These are phyloP conservation scores for Coemansia furcata DNA, from an alignment of 192 early-diverging fungal genomes.

Conservation along the genomic window DNA sequence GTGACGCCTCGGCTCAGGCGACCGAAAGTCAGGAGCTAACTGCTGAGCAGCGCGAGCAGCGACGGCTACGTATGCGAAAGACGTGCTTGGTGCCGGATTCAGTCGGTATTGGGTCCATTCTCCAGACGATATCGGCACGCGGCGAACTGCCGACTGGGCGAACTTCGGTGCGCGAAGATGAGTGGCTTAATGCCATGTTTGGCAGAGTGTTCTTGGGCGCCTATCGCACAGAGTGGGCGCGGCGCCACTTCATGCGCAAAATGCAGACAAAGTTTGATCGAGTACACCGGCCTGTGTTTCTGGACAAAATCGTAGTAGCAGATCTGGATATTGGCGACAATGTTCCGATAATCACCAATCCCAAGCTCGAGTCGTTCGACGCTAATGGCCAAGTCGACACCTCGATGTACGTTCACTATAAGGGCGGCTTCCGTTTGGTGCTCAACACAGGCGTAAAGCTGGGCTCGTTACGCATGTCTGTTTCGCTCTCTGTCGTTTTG, in stretches of 20 bases:
- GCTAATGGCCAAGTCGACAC: slow-evolving; percentile 69
- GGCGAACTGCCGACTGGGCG: slow-evolving; percentile 25
- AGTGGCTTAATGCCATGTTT: slow-evolving; percentile 84
- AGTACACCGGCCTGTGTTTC: slow-evolving; percentile 62
- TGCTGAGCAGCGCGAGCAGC: slow-evolving; percentile 18
- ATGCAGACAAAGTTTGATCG: slow-evolving; percentile 62
- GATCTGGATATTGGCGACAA: slow-evolving; percentile 76
- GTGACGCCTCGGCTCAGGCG: neutral
- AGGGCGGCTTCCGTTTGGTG: slow-evolving; percentile 72
- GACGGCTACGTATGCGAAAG: slow-evolving; percentile 30
- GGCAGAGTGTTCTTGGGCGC: slow-evolving; percentile 76
- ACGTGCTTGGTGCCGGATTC: slow-evolving; percentile 39
- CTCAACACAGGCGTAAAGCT: slow-evolving; percentile 65
- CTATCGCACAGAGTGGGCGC: slow-evolving; percentile 61
- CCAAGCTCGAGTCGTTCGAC: slow-evolving; percentile 69
- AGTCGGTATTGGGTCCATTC: slow-evolving; percentile 24
- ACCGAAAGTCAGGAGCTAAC: slow-evolving; percentile 9
- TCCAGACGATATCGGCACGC: slow-evolving; percentile 30
- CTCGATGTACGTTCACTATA: slow-evolving; percentile 77
- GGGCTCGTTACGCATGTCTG: slow-evolving; percentile 68
- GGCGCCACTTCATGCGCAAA: slow-evolving; percentile 64
- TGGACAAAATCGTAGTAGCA: slow-evolving; percentile 77
- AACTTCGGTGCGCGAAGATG: slow-evolving; percentile 54
- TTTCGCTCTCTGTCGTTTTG: slow-evolving; percentile 75
- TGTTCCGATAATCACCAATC: slow-evolving; percentile 74